Base-by-base conservation (phyloP, 1,284 basidiomycete species). In the Rhodotorula sp. region DNA sequence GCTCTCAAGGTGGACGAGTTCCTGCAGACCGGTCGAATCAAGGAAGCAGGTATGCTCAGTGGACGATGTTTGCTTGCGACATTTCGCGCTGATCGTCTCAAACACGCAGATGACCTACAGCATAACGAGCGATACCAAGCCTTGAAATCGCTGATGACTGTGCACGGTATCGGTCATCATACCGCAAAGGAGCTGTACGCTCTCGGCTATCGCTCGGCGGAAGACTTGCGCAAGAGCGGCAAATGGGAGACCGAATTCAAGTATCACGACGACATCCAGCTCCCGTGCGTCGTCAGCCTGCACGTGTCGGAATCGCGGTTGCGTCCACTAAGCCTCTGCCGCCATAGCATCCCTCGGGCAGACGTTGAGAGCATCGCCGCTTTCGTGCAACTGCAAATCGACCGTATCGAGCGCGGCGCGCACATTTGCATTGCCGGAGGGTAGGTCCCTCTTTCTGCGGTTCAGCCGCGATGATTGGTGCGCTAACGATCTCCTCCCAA, bases 401-500 rank as follows among this genome's bases (percentile, higher is more conserved):
- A 85, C 19, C 73, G 78, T 21, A 77, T 92, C 16, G 84, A 86
- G 68, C 81, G 83, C 3, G 89, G 89, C 0, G 90, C 86, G 75
- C 81, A 85, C 19, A 86, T 85, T 68, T 87, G 86, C 1, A 85
- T 92, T 52, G 88, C 86, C 38, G 90, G 90, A 77, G 88, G 90
- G 89, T 88, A 68, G 71, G 86, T 79, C 21, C 16, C 10, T 14
- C 31, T 2, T 38, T n/a, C 28, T 60, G 62, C 43, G 2, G 0
- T n/a, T 1, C 1, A 28, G 2, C 28, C 10, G 21, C 2, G 6
- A 18, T 47, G 1, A 8, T 5, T 21, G 8, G 2, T 47, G 12
- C 31, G 63, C 63, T 34, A 3, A 19, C 15, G 2, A 7, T 57
- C 55, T 26, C 54, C 2, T n/a, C 6, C 18, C 52, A 5, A 14